A percentile compares a stretch with the other conserved stretches of the same genome.
phyloP scores from a whole-genome alignment of 1,284 basidiomycete species.

The Tausonia pullulans region DNA sequence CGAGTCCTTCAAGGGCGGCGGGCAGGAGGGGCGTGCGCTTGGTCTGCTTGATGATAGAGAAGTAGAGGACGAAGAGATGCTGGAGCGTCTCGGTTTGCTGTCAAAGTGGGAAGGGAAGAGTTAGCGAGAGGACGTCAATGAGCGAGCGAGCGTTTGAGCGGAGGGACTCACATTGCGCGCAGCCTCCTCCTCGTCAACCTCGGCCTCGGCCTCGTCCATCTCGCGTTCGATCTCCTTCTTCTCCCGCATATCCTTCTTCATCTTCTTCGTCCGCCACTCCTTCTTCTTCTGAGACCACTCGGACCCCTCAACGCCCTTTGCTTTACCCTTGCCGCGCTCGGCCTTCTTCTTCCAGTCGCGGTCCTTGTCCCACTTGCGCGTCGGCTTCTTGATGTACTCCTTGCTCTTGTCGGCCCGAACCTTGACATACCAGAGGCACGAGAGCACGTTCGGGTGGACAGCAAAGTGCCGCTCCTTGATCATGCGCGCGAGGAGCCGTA shows the following conservation, averaged over 20 bases:
- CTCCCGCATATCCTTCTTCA: constrained; percentile 66
- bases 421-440: constrained; percentile 72
- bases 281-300: constrained; percentile 41
- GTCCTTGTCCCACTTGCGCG: constrained; percentile 30
- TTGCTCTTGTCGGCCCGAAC: constrained; percentile 53
- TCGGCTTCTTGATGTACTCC: constrained; percentile 54
- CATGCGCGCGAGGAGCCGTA: constrained; percentile 88
- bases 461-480: constrained; percentile 86
- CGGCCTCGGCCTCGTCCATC: constrained; percentile 85
- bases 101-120: not conserved
- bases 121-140: constrained; percentile 10
- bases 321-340: constrained; percentile 36
- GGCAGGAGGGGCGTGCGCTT: constrained; percentile 71
- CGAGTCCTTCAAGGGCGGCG: constrained; percentile 80
- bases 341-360: constrained; percentile 41
- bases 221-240: constrained; percentile 75
- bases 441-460: constrained; percentile 79
- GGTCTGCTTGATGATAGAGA: constrained; percentile 85
- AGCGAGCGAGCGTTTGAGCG: constrained; percentile 16
- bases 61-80: constrained; percentile 94
- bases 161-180: constrained; percentile 54
- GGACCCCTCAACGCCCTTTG: constrained; percentile 45
- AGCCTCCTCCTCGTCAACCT: constrained; percentile 85
- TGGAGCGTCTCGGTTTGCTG: constrained; percentile 98
- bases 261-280: constrained; percentile 75